Evolutionary conservation across 139 green algal species (phyloP), one percentile per base, ranked within the genome.

Genomic region (Picochlorum sp.): DNA sequence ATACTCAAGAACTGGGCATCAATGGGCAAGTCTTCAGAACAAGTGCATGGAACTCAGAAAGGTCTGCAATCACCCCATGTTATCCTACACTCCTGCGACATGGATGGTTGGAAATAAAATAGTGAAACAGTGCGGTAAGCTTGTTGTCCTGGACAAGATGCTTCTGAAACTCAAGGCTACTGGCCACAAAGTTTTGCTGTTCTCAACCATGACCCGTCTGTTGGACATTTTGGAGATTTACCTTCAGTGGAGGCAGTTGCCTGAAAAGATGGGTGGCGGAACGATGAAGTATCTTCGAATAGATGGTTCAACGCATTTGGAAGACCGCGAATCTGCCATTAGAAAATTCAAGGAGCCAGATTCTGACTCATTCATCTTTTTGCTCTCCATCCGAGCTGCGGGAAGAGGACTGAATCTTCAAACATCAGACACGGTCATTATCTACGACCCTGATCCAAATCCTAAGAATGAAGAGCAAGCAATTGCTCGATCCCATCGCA

Each of bases 381-480:
- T 70, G 68, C 82, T 96, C 23, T 92, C 83, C 65, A 96, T 95
- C 69, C 70, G 91, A 3, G 94, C 94, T 3, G 94, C 92, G 0
- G 94, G 94, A 23, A 67, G 88, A 9, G 91, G 91, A 24, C 81
- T 98, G 6, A 98, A 97, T 76, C 81, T 98, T 74, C 92, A 97
- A 85, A 88, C 83, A 7, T 79, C 86, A 2, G 94, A 99, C 79
- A 98, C 91, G 0, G 94, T 99, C 21, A 79, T 99, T 47, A 89
- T 99, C 55, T 99, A 96, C 67, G 94, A 99, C 80, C 92, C 92
- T 0, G 94, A 99, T 66, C 82, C 90, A 56, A 99, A 99, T 80
- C 94, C 94, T 21, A 98, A 99, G 82, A 97, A 97, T 74, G 94
- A 99, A 79, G 92, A 98, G 81, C 94, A 99, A 71, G 94, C 94